Conservation (phyloP, 2,329 filamentous ascomycete species). For the Phaeosphaeria sp. region DNA sequence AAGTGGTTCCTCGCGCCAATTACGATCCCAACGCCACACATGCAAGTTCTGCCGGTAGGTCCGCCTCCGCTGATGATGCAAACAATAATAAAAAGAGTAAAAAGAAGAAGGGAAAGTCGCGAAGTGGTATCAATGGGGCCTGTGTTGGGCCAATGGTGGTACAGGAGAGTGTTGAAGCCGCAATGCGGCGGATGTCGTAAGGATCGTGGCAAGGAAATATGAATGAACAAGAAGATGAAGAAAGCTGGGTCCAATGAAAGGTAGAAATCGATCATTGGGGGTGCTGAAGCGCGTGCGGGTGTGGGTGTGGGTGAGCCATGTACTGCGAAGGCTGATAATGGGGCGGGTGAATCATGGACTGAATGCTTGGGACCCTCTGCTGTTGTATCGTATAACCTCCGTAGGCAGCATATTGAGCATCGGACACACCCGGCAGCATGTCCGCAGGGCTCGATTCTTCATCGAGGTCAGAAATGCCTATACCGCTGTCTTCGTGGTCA, state of each 20-base stretch:
- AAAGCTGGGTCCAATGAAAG: constrained; percentile 18
- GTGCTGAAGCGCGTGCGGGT: constrained; percentile 12
- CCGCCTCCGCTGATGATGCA: neutral
- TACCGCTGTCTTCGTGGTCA: constrained; percentile 71
- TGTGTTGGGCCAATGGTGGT: constrained; percentile 11
- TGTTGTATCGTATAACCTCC: constrained; percentile 28
- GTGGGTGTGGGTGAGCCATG: constrained; percentile 5
- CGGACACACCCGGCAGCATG: constrained; percentile 32
- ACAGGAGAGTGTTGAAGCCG: constrained; percentile 10
- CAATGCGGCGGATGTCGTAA: constrained; percentile 13
- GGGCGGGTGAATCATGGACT: constrained; percentile 42
- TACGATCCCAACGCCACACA: constrained; percentile 22
- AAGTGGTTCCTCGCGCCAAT: constrained; percentile 15
- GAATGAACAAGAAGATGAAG: constrained; percentile 15
- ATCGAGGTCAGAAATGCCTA: constrained; percentile 63
- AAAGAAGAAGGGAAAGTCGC: neutral
- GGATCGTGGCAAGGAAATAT: constrained; percentile 23
- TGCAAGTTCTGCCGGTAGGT: constrained; percentile 4
- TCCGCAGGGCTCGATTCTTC: constrained; percentile 46
- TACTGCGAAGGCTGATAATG: constrained; percentile 19
- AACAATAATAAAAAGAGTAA: neutral
- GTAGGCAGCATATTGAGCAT: constrained; percentile 26
- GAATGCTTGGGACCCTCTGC: constrained; percentile 48
- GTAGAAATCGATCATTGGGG: constrained; percentile 16
- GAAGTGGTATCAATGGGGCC: constrained; percentile 5